Evolutionary conservation across 352 stramenopile species (phyloP).

Genomic region (Phytophthora agathidicida): DNA sequence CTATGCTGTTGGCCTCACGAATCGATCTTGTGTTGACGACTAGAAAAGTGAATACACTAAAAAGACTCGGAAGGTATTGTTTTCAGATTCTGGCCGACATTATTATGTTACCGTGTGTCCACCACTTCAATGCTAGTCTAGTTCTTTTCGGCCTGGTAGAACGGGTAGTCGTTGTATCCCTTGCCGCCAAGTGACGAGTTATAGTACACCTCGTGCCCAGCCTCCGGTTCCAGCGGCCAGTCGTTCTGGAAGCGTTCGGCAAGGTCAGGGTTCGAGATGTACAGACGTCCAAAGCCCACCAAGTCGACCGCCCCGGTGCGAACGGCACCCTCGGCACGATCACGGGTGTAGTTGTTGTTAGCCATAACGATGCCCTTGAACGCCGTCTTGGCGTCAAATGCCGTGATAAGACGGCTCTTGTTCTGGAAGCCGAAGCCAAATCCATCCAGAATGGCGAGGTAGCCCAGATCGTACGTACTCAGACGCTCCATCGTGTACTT

Average conservation of each 20-base stretch:
- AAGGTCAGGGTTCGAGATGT: constrained; percentile 55
- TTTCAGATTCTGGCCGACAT: too few species aligned
- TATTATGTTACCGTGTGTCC: too few species aligned
- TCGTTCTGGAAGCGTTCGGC: constrained; percentile 39
- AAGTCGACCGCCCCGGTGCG: constrained; percentile 36
- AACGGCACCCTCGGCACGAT: constrained; percentile 35
- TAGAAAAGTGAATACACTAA: too few species aligned
- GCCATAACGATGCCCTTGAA: constrained; percentile 43
- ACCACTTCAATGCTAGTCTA: too few species aligned
- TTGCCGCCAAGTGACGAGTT: constrained; percentile 28
- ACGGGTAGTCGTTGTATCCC: constrained; percentile 36
- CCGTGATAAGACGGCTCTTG: constrained; percentile 34
- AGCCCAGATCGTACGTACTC: constrained; percentile 39
- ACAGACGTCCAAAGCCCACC: constrained; percentile 44
- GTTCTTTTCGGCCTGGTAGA: constrained; percentile 17
- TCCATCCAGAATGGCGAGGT: constrained; percentile 44
- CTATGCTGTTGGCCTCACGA: too few species aligned
- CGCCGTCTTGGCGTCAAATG: constrained; percentile 28
- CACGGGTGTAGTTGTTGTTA: constrained; percentile 44
- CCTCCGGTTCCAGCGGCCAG: constrained; percentile 23
- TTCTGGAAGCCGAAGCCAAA: constrained; percentile 42
- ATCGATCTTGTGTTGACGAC: too few species aligned
- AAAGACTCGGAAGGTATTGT: too few species aligned
- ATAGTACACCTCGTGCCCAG: constrained; percentile 32
- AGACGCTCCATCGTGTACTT: constrained; percentile 42